Evolutionary conservation across 2,329 filamentous ascomycete species (phyloP), one percentile per base, ranked within the genome.

Genomic region (Cryphonectria japonica): DNA sequence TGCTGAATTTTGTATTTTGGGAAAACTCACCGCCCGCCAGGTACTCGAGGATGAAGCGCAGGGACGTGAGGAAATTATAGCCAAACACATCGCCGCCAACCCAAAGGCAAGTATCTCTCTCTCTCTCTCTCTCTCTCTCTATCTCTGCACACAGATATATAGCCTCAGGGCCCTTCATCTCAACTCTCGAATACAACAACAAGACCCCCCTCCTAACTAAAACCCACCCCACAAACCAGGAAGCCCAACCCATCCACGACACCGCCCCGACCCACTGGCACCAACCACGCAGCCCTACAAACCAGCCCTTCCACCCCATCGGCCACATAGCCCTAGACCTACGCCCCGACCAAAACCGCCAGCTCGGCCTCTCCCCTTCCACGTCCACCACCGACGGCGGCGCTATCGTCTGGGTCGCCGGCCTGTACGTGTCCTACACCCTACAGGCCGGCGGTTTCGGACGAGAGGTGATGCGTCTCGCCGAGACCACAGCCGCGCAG

Each of bases 301-400:
- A 71, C 22, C 71, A 68, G 22, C 62, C 71, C 39, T 83, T 83
- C 74, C 69, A 76, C 6, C 82, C 83, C n/a, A 77, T 83, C 65
- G 82, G 83, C 14, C 82, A 84, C 75, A 77, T 82, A 26, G 80
- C 79, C 9, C 75, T 84, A 3, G 80, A 82, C 60, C 64, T 77
- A 26, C 78, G 78, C 29, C 74, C 78, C 2, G 76, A 78, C 2
- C 75, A 78, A 16, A 77, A 82, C 69, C 69, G 67, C 50, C 69
- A 76, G 63, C 76, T 82, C 52, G 77, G 75, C 32, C 76, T 82
- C 46, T 77, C 37, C 37, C 11, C 37, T 8, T 39, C 37, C 37
- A 7, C 37, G 34, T 34, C 34, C 78, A 2, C 41, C 26, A 66
- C 72, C 14, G 34, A 34, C 34, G 71, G 75, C 19, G 76, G 74